Base-by-base conservation (phyloP, 2,329 filamentous ascomycete species). In the Monosporascus sp. region DNA sequence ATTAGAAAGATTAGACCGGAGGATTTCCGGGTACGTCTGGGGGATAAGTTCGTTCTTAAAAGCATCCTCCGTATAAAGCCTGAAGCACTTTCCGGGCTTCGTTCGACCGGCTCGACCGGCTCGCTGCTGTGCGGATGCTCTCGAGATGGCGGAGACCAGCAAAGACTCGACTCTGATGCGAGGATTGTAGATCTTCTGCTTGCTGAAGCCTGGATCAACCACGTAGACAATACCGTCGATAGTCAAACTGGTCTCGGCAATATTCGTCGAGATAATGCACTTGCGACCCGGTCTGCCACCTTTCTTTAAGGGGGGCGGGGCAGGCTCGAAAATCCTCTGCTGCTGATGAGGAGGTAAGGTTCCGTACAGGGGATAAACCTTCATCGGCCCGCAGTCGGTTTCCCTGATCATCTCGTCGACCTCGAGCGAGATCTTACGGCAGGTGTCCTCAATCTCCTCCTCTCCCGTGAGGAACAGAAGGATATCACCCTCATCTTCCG, bases 101-200 rank as follows among this genome's bases (percentile, higher is more conserved):
- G 94, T 99, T 87, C 94, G 93, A 80, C 95, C 94, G 15, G 94
- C 94, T 90, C 94, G 93, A 88, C 95, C 95, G 58, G 95, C 95
- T 70, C 95, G 83, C 74, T 99, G 94, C 70, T 97, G 90, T 9
- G 95, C 94, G 1, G 94, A 97, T 24, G 94, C 94, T 72, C 97
- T 97, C 54, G 92, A 97, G 62, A 99, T 97, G 22, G 94, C 92
- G 3, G 94, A 97, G 5, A 99, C 93, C n/a, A 99, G 79, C 7
- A 99, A 81, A 1, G 94, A 97, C 74, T 99, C 94, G 59, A 99
- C 92, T 71, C 94, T 86, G 63, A 96, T 95, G 56, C 94, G 86
- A 22, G 94, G 93, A 72, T 99, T 97, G 78, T 97, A 99, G 58
- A 97, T 94, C 74, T 97, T 99, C 67, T 99, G 94, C 77, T 99